phyloP scores from a whole-genome alignment of 208 protist genomes.

The Strigomonas culicis region DNA sequence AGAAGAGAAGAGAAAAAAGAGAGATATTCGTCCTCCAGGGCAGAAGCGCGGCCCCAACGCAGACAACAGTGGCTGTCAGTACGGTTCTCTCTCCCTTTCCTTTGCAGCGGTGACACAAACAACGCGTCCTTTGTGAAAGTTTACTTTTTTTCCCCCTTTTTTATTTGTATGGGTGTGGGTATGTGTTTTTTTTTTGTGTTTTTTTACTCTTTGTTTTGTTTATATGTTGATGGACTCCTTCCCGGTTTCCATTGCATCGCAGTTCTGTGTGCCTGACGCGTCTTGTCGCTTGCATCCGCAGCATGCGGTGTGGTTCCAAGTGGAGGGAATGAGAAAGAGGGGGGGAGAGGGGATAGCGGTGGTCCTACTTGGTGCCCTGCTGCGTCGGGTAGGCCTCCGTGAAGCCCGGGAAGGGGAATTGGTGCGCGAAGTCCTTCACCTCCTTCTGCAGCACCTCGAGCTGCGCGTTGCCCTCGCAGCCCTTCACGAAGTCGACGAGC shows the following conservation, averaged over 20 bases:
- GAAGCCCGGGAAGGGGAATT: slow-evolving; percentile 87
- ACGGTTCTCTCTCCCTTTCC: no score
- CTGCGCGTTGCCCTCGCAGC: slow-evolving; percentile 33
- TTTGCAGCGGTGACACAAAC: no score
- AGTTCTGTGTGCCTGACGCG: no score
- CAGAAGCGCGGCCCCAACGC: neutral
- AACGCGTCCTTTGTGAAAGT: no score
- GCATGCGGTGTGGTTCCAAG: no score
- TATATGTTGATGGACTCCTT: no score
- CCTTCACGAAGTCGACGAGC: slow-evolving; percentile 74
- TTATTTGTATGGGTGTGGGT: neutral
- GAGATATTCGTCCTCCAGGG: neutral
- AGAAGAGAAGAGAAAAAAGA: neutral
- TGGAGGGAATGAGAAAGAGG: neutral
- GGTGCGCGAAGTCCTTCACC: slow-evolving; percentile 68
- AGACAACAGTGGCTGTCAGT: no score
- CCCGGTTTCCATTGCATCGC: no score
- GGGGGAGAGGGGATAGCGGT: neutral
- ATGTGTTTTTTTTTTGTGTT: neutral
- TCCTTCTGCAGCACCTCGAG: slow-evolving; percentile 61
- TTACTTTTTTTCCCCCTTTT: neutral
- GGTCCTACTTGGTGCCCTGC: neutral
- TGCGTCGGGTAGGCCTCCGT: slow-evolving; percentile 34
- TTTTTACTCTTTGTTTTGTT: no score
- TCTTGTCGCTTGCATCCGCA: no score